phyloP scores from a whole-genome alignment of 768 basidiomycete species.

The Thelephora ganbajun region DNA sequence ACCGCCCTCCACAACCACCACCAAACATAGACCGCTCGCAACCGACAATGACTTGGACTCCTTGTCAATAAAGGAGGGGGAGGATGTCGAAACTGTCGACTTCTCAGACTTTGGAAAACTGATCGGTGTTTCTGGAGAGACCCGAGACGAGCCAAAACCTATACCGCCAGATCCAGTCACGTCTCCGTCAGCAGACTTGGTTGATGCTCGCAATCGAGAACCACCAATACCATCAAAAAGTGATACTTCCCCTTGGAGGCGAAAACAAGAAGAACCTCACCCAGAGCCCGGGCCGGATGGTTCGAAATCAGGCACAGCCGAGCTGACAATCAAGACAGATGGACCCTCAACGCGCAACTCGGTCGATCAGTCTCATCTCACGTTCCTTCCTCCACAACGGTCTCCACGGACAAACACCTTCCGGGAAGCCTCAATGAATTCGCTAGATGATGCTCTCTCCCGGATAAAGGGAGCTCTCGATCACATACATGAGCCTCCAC shows the following conservation, averaged over 20 bases:
- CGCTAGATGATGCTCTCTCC: constrained; percentile 72
- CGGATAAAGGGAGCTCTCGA: constrained; percentile 73
- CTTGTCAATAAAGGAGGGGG: constrained; percentile 33
- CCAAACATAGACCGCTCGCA: constrained; percentile 11
- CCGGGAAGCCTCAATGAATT: constrained; percentile 48
- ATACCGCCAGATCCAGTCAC: constrained; percentile 22
- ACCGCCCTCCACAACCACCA: constrained; percentile 13
- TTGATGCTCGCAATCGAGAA: constrained; percentile 19
- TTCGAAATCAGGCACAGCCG: neutral
- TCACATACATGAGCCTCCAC: constrained; percentile 40
- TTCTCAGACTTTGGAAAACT: constrained; percentile 67
- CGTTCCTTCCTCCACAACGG: constrained; percentile 5
- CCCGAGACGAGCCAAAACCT: constrained; percentile 9
- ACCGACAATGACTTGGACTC: constrained; percentile 20
- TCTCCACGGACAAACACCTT: constrained; percentile 19
- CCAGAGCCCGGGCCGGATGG: neutral
- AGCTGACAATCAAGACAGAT: neutral
- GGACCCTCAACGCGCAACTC: neutral
- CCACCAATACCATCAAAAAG: constrained; percentile 15
- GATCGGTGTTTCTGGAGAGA: constrained; percentile 26
- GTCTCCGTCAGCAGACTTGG: constrained; percentile 59
- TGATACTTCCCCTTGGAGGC: constrained; percentile 33
- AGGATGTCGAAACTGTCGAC: constrained; percentile 68
- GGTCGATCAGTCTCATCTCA: constrained; percentile 1
- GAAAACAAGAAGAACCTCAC: constrained; percentile 10